Evolutionary conservation across 2,329 filamentous ascomycete genomes (phyloP).

Genomic region (Colletotrichum acutatum): DNA sequence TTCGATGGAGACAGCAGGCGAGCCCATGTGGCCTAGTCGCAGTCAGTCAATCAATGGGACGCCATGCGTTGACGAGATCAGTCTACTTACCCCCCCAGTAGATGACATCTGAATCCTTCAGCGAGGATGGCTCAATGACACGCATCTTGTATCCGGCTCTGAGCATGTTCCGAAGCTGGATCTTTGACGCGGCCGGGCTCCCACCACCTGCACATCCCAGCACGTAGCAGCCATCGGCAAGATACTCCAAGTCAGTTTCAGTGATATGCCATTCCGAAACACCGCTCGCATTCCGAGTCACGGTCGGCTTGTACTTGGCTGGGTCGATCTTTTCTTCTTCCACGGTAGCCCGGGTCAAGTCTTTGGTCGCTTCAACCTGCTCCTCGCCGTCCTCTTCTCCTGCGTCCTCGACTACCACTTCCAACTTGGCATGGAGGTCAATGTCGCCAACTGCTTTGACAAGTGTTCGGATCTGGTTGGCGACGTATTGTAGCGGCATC

Average conservation of each 20-base stretch:
- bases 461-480: slow-evolving; percentile 47
- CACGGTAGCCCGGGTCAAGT: slow-evolving; percentile 49
- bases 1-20: slow-evolving; percentile 55
- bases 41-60: neutral
- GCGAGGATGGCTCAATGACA: slow-evolving; percentile 50
- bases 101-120: slow-evolving; percentile 55
- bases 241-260: slow-evolving; percentile 56
- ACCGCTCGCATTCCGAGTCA: neutral
- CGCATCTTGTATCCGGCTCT: slow-evolving; percentile 51
- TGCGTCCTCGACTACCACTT: slow-evolving; percentile 41
- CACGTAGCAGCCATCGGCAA: slow-evolving; percentile 58
- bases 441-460: slow-evolving; percentile 53
- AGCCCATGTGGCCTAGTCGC: slow-evolving; percentile 47
- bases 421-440: slow-evolving; percentile 52
- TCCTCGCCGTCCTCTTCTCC: slow-evolving; percentile 58
- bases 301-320: slow-evolving; percentile 4
- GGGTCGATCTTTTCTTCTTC: slow-evolving; percentile 58
- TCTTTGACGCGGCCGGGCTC: slow-evolving; percentile 48
- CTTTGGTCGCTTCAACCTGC: slow-evolving; percentile 47
- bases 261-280: slow-evolving; percentile 55
- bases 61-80: too few species aligned
- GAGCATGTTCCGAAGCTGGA: slow-evolving; percentile 53
- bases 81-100: slow-evolving; percentile 50
- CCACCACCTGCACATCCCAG: slow-evolving; percentile 58
- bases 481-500: slow-evolving; percentile 49